These are phyloP conservation scores for Laburnicola sp. DNA, from an alignment of 2,329 filamentous ascomycete species.

Conservation along the genomic window DNA sequence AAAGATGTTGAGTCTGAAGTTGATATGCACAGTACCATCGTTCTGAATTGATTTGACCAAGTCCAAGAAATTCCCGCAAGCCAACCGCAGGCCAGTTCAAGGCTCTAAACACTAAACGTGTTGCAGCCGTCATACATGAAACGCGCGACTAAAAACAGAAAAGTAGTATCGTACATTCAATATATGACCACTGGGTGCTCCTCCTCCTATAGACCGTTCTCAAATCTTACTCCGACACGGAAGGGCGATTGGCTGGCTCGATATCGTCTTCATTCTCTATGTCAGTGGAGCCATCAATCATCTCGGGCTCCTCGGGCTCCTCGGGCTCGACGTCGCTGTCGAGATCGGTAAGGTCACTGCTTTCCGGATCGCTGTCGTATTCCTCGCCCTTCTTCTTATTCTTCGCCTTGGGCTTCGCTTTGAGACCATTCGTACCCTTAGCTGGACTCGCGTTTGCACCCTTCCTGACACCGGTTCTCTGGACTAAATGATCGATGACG, in stretches of 20 bases:
- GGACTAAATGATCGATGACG: conserved; percentile 65
- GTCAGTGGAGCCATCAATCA: not conserved
- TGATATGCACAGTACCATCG: too few relatives aligned
- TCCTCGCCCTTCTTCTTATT: conserved; percentile 24
- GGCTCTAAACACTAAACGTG: too few relatives aligned
- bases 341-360: conserved; percentile 33
- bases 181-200: too few relatives aligned
- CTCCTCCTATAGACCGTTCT: too few relatives aligned
- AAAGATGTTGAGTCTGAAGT: too few relatives aligned
- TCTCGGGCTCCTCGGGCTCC: conserved; percentile 2
- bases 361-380: conserved; percentile 30
- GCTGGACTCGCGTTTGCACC: conserved; percentile 26
- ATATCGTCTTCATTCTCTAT: not conserved
- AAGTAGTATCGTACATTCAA: too few relatives aligned
- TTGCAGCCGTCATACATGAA: too few relatives aligned
- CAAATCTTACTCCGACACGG: too few relatives aligned
- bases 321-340: conserved; percentile 30
- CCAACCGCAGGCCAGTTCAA: too few relatives aligned
- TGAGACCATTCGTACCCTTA: conserved; percentile 15
- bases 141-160: too few relatives aligned
- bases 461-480: conserved; percentile 59
- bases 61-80: too few relatives aligned
- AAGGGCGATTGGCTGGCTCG: not conserved
- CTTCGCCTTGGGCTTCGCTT: conserved; percentile 11
- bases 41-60: too few relatives aligned